Evolutionary conservation across 2,329 filamentous ascomycete species (phyloP).

Genomic region (Coniochaeta hoffmannii): DNA sequence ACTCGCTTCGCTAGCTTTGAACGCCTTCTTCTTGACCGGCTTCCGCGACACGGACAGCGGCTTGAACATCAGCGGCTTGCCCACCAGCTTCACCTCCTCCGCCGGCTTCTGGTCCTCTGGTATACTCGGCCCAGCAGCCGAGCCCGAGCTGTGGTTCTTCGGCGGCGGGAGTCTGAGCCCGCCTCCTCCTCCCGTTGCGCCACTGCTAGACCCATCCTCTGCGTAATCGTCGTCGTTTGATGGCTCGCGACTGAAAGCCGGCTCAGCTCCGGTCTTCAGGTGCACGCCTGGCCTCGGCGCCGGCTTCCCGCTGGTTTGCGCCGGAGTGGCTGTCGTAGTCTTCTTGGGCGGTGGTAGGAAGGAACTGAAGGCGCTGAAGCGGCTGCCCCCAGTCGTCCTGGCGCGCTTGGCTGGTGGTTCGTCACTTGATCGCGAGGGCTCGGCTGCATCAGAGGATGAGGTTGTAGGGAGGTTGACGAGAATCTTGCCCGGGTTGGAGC

Average conservation of each 20-base stretch:
- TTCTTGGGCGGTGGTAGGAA: slow-evolving; percentile 84
- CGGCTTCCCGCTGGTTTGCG: slow-evolving; percentile 17
- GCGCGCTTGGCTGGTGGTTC: slow-evolving; percentile 65
- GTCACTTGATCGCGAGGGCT: slow-evolving; percentile 26
- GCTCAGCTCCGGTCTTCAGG: slow-evolving; percentile 75
- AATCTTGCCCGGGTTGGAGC: slow-evolving; percentile 76
- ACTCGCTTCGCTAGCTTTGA: slow-evolving; percentile 12
- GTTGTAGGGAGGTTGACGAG: slow-evolving; percentile 65
- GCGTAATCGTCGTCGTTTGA: slow-evolving; percentile 10
- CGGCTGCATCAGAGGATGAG: slow-evolving; percentile 22
- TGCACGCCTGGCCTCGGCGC: slow-evolving; percentile 53
- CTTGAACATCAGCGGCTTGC: slow-evolving; percentile 81
- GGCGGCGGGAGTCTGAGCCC: slow-evolving; percentile 32
- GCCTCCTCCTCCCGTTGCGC: slow-evolving; percentile 14
- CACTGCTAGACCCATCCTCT: slow-evolving; percentile 14
- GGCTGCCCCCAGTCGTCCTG: slow-evolving; percentile 47
- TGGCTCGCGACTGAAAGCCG: slow-evolving; percentile 65
- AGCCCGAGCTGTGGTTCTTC: slow-evolving; percentile 16
- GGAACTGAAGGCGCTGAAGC: slow-evolving; percentile 77
- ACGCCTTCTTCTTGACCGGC: slow-evolving; percentile 53
- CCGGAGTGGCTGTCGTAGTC: slow-evolving; percentile 31
- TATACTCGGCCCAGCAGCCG: slow-evolving; percentile 34
- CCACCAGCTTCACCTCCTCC: slow-evolving; percentile 61
- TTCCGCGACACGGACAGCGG: slow-evolving; percentile 79
- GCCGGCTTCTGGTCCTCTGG: slow-evolving; percentile 49